Evolutionary conservation across 140 eudicot species (phyloP).

Genomic region (Oenanthe javanica): DNA sequence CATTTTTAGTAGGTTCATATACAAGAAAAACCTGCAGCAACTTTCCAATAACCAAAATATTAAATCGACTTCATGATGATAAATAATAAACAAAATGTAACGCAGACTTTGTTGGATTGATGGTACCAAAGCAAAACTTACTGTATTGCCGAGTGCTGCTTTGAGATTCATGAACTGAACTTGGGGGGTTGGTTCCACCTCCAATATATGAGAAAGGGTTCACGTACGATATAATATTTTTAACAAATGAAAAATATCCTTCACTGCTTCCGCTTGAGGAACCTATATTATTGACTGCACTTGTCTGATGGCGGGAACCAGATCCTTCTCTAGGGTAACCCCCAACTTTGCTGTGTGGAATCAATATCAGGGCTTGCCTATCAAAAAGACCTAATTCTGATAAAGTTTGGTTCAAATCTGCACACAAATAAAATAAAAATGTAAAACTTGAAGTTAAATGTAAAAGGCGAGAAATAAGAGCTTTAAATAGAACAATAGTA

Average conservation of each 20-base stretch:
- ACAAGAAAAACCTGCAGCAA: not conserved
- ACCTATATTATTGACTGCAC: constrained; percentile 22
- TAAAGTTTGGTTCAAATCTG: constrained; percentile 62
- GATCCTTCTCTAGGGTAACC: constrained; percentile 28
- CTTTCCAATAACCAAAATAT: not conserved
- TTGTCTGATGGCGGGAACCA: constrained; percentile 19
- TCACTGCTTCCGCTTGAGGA: constrained; percentile 41
- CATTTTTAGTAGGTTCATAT: not conserved
- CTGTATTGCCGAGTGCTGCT: constrained; percentile 40
- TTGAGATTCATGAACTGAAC: constrained; percentile 43
- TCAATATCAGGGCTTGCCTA: constrained; percentile 76
- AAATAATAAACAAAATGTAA: not conserved
- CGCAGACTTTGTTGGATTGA: not conserved
- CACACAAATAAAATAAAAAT: not conserved
- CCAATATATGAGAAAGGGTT: constrained; percentile 71
- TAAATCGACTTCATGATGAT: not conserved
- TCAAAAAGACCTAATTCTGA: constrained; percentile 47
- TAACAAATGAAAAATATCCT: constrained; percentile 58
- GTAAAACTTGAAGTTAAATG: not conserved
- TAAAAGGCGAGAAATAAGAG: not conserved
- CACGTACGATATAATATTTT: constrained; percentile 48
- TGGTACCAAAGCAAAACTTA: constrained; percentile 23
- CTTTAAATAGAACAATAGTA: not conserved
- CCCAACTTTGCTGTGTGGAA: constrained; percentile 33
- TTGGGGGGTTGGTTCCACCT: constrained; percentile 38